A percentile compares a stretch with the other conserved stretches of the same genome.
These are phyloP conservation scores for Metarhizium album DNA, from an alignment of 2,329 filamentous ascomycete genomes.

Conservation along the genomic window DNA sequence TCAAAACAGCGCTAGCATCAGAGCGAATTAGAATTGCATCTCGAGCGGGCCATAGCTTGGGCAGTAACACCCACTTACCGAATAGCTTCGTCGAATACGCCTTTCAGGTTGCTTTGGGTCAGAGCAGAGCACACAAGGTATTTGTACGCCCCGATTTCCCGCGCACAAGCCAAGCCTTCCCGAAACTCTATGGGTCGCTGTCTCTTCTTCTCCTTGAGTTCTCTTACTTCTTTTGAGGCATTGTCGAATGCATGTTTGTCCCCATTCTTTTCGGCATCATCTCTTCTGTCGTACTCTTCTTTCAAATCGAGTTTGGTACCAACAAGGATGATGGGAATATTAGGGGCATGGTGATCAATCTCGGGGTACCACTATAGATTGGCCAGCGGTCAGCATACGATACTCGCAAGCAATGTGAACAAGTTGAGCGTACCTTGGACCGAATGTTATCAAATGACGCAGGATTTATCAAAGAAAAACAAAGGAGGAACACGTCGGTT, in stretches of 20 bases:
- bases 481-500: slow-evolving; percentile 96
- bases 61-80: slow-evolving; percentile 49
- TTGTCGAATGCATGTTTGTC: slow-evolving; percentile 46
- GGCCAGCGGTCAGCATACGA: background rate
- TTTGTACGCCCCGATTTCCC: slow-evolving; percentile 92
- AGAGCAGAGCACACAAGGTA: slow-evolving; percentile 97
- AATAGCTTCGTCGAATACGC: slow-evolving; percentile 97
- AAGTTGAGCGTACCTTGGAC: slow-evolving; percentile 60
- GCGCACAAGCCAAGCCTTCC: slow-evolving; percentile 76
- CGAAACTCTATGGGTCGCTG: slow-evolving; percentile 53
- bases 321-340: slow-evolving; percentile 92
- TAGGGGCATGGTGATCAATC: slow-evolving; percentile 92
- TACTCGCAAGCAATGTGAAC: background rate
- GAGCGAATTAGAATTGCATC: background rate
- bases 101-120: slow-evolving; percentile 95
- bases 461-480: slow-evolving; percentile 96
- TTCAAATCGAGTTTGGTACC: slow-evolving; percentile 94
- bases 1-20: slow-evolving; percentile 53
- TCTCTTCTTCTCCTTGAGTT: slow-evolving; percentile 34
- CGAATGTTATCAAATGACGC: slow-evolving; percentile 98
- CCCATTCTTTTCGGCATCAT: slow-evolving; percentile 88
- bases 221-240: slow-evolving; percentile 66
- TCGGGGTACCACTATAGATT: slow-evolving; percentile 85
- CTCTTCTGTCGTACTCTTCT: slow-evolving; percentile 75
- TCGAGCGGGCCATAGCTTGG: background rate